Percentiles rank a stretch among this genome's conserved stretches.
Conservation (phyloP, 1,284 basidiomycete species). For the Cystobasidiaceae sp. region DNA sequence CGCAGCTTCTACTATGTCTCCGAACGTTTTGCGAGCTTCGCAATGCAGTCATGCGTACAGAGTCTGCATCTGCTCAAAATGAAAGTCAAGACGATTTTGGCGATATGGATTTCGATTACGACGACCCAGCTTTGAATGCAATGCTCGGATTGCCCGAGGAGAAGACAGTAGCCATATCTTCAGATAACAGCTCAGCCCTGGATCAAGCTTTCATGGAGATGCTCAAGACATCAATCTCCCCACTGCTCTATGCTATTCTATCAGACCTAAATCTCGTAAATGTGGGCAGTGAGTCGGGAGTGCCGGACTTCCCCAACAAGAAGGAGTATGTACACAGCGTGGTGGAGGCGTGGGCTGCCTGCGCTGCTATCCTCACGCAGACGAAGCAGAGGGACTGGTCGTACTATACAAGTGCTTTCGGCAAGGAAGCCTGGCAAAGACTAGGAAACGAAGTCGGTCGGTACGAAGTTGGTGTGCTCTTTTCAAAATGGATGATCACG, state of each 20-base stretch:
- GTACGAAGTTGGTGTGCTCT: conserved; percentile 62
- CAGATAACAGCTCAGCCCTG: background rate
- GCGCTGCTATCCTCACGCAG: conserved; percentile 61
- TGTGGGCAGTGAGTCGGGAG: conserved; percentile 37
- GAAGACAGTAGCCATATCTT: conserved; percentile 7
- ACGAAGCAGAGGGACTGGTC: conserved; percentile 61
- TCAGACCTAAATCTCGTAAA: conserved; percentile 50
- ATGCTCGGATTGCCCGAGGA: conserved; percentile 51
- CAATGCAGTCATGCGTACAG: conserved; percentile 44
- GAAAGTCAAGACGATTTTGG: conserved; percentile 66
- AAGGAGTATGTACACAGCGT: conserved; percentile 53
- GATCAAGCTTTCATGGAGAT: conserved; percentile 48
- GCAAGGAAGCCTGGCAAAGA: conserved; percentile 59
- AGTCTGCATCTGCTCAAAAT: conserved; percentile 46
- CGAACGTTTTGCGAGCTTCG: conserved; percentile 64
- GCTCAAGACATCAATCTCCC: conserved; percentile 56
- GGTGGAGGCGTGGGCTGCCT: conserved; percentile 73
- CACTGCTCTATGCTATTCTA: conserved; percentile 60
- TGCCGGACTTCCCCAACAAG: conserved; percentile 42
- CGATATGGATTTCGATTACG: conserved; percentile 54
- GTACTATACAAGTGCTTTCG: conserved; percentile 56
- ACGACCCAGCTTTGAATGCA: conserved; percentile 58
- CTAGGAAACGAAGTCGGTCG: conserved; percentile 56
- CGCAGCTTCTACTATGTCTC: conserved; percentile 58
- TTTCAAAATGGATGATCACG: conserved; percentile 62